phyloP scores from a whole-genome alignment of 352 stramenopile genomes.

The Globisporangium iwayamae region DNA sequence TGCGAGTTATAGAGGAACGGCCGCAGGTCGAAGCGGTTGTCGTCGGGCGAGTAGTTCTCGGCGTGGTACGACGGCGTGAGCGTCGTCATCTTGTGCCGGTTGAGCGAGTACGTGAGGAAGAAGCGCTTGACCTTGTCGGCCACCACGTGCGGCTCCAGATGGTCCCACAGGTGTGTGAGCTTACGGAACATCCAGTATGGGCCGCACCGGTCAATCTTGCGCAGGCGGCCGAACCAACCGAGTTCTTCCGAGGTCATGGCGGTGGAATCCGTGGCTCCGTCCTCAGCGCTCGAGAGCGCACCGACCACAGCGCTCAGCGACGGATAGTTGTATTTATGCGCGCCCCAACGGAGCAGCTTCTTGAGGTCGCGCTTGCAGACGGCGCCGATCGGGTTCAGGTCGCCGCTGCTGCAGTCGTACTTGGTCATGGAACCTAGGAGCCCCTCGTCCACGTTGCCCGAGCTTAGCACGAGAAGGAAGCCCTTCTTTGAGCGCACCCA shows the following conservation, averaged over 20 bases:
- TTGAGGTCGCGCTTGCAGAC: constrained; percentile 97
- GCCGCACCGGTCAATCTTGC: constrained; percentile 95
- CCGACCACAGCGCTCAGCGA: constrained; percentile 91
- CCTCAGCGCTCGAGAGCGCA: constrained; percentile 94
- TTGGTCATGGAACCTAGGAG: constrained; percentile 99
- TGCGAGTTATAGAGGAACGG: constrained; percentile 96
- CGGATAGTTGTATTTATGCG: constrained; percentile 88
- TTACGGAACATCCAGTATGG: constrained; percentile 94
- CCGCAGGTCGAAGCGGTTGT: constrained; percentile 98
- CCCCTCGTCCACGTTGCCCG: constrained; percentile 97
- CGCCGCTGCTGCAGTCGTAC: constrained; percentile 98
- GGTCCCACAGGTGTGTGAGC: constrained; percentile 85
- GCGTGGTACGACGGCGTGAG: constrained; percentile 98
- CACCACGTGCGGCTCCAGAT: constrained; percentile 75
- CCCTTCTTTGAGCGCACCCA: constrained; percentile 94
- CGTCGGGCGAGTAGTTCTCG: constrained; percentile 97
- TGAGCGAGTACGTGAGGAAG: constrained; percentile 97
- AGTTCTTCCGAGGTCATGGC: constrained; percentile 99
- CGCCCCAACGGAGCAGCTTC: constrained; percentile 92
- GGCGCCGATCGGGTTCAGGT: constrained; percentile 98
- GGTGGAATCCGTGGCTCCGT: constrained; percentile 90
- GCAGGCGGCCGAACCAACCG: constrained; percentile 92
- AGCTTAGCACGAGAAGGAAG: constrained; percentile 98
- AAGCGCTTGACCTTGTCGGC: constrained; percentile 94
- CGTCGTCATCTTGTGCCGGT: constrained; percentile 99